These are phyloP conservation scores for Wickerhamiella pararugosa DNA, from an alignment of 1,139 yeast species.

Conservation along the genomic window DNA sequence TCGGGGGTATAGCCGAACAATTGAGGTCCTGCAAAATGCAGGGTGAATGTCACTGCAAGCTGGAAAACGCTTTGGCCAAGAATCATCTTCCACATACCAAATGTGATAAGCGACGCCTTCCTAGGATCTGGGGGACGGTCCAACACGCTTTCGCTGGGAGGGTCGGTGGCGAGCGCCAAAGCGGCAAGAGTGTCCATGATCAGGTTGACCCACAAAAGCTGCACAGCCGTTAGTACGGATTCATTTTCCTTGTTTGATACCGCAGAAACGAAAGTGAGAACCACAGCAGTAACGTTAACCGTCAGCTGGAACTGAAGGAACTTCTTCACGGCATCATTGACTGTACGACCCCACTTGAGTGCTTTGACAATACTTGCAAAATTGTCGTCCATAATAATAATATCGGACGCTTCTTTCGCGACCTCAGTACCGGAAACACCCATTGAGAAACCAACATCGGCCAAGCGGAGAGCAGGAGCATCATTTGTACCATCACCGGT, in stretches of 20 bases:
- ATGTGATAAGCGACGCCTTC: constrained; percentile 61
- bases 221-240: constrained; percentile 93
- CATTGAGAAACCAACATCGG: constrained; percentile 91
- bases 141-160: constrained; percentile 71
- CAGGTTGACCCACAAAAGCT: constrained; percentile 89
- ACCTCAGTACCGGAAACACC: constrained; percentile 91
- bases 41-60: constrained; percentile 55
- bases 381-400: constrained; percentile 88
- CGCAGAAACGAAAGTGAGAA: constrained; percentile 84
- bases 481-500: constrained; percentile 98
- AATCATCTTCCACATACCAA: constrained; percentile 98
- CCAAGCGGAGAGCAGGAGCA: constrained; percentile 85
- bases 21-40: constrained; percentile 62
- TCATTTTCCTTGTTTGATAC: constrained; percentile 64
- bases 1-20: constrained; percentile 30
- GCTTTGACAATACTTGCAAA: constrained; percentile 92
- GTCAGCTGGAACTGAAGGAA: constrained; percentile 93
- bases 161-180: constrained; percentile 92
- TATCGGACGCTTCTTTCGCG: constrained; percentile 91
- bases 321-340: constrained; percentile 83
- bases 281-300: constrained; percentile 89
- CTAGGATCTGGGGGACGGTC: constrained; percentile 79
- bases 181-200: constrained; percentile 99
- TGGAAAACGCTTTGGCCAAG: constrained; percentile 73
- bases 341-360: constrained; percentile 98